Conservation (phyloP, 2,329 filamentous ascomycete species). For the Cryphonectria radicalis region DNA sequence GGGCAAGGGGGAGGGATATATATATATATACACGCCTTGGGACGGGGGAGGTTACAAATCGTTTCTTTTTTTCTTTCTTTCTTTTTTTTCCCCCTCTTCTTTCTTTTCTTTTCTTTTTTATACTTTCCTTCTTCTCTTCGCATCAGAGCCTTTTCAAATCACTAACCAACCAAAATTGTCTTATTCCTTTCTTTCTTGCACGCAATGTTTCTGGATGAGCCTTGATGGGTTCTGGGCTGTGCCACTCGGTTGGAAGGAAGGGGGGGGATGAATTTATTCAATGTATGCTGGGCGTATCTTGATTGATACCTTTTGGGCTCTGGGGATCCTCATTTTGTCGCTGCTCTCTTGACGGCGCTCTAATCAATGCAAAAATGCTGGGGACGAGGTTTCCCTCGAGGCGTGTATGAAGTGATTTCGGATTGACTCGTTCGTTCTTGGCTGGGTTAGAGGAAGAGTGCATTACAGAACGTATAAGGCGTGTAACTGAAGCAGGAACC, state of each 20-base stretch:
- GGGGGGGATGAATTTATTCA: neutral
- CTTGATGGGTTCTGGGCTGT: conserved; percentile 6
- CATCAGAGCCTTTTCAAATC: neutral
- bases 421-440: too few relatives aligned
- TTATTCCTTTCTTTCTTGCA: neutral
- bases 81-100: neutral
- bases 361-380: neutral
- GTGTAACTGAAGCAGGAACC: too few relatives aligned
- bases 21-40: too few relatives aligned
- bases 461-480: too few relatives aligned
- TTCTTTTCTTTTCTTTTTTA: neutral
- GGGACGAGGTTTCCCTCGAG: neutral
- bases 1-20: too few relatives aligned
- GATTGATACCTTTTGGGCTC: conserved; percentile 27
- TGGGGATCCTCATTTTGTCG: conserved; percentile 2
- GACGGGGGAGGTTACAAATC: neutral
- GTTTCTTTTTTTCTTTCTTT: neutral
- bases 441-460: too few relatives aligned
- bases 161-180: neutral
- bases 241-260: neutral
- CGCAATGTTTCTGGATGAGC: neutral
- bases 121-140: neutral
- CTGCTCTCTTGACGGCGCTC: neutral
- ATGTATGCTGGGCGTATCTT: neutral
- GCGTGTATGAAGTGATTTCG: too few relatives aligned